Evolutionary conservation across 176 grass and related monocot species (phyloP), one percentile per base, ranked within the genome.

Genomic region (Thalia dealbata): DNA sequence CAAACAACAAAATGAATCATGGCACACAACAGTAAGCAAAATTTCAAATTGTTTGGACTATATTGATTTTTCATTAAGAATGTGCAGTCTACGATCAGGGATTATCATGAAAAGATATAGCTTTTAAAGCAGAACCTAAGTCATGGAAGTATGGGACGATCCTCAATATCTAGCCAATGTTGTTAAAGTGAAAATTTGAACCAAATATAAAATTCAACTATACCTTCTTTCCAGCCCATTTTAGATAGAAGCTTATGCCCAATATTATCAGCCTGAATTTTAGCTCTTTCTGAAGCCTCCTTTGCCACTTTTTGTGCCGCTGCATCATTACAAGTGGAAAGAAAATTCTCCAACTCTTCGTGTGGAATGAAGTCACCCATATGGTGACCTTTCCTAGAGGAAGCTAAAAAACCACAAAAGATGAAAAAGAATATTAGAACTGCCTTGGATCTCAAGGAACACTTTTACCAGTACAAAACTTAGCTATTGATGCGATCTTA

Each of bases 141-240:
- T 12, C 16, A 10, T 44, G 22, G 9, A 13, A 68, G 22, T 22
- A 68, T 68, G 38, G 16, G 38, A 45, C 38, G 44, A 68, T 12
- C n/a, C 19, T 3, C 2, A 43, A 21, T 15, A 45, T 18, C 8
- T 43, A 43, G 10, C 7, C 65, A 68, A 43, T 6, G 27, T 14
- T 7, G 0, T 63, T 21, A 3, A 68, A 23, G 18, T 21, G 27
- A 68, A 68, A 44, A 43, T 13, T 10, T 6, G 8, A 68, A 68
- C 7, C 4, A n/a, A 26, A 14, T 11, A 68, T 8, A 22, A 6
- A 63, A 50, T 63, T 84, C 43, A 70, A 59, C 3, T 13, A 74
- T 81, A 95, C 95, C 95, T 99, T 99, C 95, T 80, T 75, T 91
- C 95, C 95, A 99, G n/a, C 95, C 95, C 95, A 99, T 99, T 82